These are phyloP conservation scores for Boletus subparvulus DNA, from an alignment of 768 basidiomycete species.

Conservation along the genomic window DNA sequence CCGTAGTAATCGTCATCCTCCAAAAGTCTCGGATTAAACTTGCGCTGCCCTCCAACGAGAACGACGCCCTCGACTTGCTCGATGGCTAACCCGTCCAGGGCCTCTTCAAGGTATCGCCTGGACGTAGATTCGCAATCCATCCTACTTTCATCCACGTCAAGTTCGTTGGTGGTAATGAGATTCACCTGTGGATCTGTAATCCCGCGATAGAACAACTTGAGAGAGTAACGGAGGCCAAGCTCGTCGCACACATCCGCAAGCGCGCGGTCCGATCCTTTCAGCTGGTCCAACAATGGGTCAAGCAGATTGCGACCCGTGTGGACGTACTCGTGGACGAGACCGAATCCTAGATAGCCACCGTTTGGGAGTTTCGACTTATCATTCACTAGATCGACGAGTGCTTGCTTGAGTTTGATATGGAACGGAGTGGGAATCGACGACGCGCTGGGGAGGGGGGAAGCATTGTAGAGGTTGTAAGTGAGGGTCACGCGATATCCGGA, in stretches of 20 bases:
- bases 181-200: background rate
- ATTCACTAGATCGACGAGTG: background rate
- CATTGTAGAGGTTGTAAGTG: slow-evolving; percentile 40
- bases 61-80: slow-evolving; percentile 4
- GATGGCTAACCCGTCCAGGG: background rate
- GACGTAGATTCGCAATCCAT: background rate
- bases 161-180: background rate
- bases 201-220: slow-evolving; percentile 3
- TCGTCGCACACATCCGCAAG: slow-evolving; percentile 7
- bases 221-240: slow-evolving; percentile 5
- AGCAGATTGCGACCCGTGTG: background rate
- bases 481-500: slow-evolving; percentile 46
- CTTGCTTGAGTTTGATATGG: background rate
- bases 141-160: background rate
- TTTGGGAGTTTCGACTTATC: slow-evolving; percentile 1
- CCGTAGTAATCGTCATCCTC: background rate
- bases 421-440: background rate
- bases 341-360: slow-evolving; percentile 14
- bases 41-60: background rate
- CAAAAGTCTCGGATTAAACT: background rate
- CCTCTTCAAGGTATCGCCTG: fast-evolving
- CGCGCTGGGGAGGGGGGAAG: background rate
- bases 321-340: slow-evolving; percentile 16
- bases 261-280: slow-evolving; percentile 13
- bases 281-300: background rate